A percentile compares a stretch with the other conserved stretches of the same genome.
Conservation (phyloP, 768 basidiomycete species). For the Termitomyces sp. region DNA sequence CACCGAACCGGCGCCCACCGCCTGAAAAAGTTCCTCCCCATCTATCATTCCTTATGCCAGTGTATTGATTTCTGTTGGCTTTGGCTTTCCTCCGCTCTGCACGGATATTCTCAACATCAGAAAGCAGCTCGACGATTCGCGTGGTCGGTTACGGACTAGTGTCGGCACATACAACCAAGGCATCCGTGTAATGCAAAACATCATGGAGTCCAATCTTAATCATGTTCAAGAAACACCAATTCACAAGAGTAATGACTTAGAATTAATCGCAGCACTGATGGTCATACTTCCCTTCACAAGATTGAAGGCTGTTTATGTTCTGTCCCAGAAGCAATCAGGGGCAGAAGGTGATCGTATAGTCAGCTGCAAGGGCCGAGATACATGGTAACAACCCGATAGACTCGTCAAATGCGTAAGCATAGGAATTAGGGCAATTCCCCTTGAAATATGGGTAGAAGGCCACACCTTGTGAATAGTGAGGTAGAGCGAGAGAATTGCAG, state of each 20-base stretch:
- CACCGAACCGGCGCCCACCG: constrained; percentile 46
- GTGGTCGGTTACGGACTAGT: constrained; percentile 91
- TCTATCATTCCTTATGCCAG: constrained; percentile 80
- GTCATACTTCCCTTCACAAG: no score
- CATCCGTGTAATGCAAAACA: neutral
- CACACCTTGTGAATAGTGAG: constrained; percentile 14
- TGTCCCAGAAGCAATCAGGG: constrained; percentile 8
- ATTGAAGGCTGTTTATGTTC: neutral
- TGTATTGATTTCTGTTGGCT: constrained; percentile 83
- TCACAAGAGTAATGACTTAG: no score
- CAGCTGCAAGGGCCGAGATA: constrained; percentile 20
- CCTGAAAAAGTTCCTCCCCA: constrained; percentile 50
- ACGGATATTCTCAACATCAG: constrained; percentile 89
- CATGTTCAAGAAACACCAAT: no score
- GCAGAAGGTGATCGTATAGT: constrained; percentile 26
- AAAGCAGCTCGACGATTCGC: constrained; percentile 89
- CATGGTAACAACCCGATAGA: constrained; percentile 37
- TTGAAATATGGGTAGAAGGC: constrained; percentile 22
- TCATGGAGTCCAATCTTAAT: no score
- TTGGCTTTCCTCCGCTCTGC: constrained; percentile 90
- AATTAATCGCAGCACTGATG: no score
- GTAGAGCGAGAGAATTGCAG: neutral
- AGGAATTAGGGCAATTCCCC: constrained; percentile 24
- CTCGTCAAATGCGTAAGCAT: constrained; percentile 46
- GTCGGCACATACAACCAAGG: neutral